Conservation (phyloP, 179 eudicot genomes). For the Patellifolia procumbens region DNA sequence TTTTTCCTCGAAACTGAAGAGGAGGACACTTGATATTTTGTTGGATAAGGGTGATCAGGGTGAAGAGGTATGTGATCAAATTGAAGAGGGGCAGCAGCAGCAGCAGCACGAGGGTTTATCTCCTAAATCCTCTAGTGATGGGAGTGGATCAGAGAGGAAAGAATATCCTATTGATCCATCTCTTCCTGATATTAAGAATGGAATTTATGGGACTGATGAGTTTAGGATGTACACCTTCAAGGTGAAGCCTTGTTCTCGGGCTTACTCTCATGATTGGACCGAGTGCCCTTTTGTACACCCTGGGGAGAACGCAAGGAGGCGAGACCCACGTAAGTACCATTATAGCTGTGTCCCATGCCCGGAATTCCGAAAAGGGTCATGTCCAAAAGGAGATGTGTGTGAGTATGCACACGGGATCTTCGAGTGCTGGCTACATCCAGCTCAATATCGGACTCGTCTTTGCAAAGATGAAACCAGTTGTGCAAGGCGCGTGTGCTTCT, state of each 20-base stretch:
- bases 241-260: constrained; percentile 92
- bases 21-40: constrained; percentile 51
- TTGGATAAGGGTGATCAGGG: constrained; percentile 36
- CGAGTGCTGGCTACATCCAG: constrained; percentile 95
- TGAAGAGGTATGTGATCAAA: constrained; percentile 33
- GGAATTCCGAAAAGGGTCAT: constrained; percentile 72
- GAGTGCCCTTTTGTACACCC: constrained; percentile 97
- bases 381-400: constrained; percentile 70
- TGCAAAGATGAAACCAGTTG: constrained; percentile 87
- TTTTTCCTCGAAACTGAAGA: constrained; percentile 42
- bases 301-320: constrained; percentile 88
- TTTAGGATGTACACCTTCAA: constrained; percentile 87
- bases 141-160: constrained; percentile 57
- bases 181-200: constrained; percentile 79
- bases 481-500: constrained; percentile 74
- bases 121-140: constrained; percentile 38
- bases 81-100: constrained; percentile 15
- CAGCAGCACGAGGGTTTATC: constrained; percentile 25
- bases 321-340: constrained; percentile 78
- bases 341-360: constrained; percentile 96
- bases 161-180: constrained; percentile 81
- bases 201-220: constrained; percentile 79
- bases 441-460: constrained; percentile 83
- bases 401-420: constrained; percentile 93
- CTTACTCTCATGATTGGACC: constrained; percentile 96